Evolutionary conservation across 176 grass and related monocot species (phyloP).

Genomic region (Alloteropsis semialata): DNA sequence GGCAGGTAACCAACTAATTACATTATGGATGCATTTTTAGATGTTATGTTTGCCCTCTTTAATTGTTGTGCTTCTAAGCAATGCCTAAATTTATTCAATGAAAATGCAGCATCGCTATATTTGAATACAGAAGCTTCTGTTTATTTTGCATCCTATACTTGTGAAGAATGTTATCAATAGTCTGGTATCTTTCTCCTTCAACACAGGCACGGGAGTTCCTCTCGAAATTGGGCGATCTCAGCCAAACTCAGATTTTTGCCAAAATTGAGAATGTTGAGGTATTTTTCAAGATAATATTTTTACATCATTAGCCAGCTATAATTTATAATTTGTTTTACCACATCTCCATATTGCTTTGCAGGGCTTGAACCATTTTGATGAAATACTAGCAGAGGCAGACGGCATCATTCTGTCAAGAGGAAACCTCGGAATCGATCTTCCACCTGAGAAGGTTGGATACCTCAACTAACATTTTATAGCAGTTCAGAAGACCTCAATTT

Average conservation of each 20-base stretch:
- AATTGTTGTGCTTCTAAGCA: background rate
- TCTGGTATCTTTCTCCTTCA: conserved; percentile 5
- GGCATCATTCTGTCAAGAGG: conserved; percentile 98
- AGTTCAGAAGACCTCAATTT: background rate
- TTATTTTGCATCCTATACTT: conserved; percentile 9
- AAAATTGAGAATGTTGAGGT: conserved; percentile 99
- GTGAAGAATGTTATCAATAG: background rate
- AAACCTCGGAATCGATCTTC: conserved; percentile 95
- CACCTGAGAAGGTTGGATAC: conserved; percentile 80
- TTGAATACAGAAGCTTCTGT: background rate
- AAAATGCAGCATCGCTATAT: background rate
- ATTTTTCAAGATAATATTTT: conserved; percentile 6
- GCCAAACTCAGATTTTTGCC: conserved; percentile 97
- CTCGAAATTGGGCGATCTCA: conserved; percentile 82
- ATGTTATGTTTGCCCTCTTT: background rate
- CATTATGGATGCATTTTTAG: conserved; percentile 3
- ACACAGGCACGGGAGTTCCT: conserved; percentile 78
- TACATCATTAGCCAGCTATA: background rate
- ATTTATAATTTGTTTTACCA: background rate
- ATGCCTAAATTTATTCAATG: background rate
- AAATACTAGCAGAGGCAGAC: conserved; percentile 89
- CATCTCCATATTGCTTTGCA: conserved; percentile 38
- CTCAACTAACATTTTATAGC: conserved; percentile 5
- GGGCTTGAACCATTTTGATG: conserved; percentile 98
- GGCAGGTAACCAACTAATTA: conserved; percentile 49